phyloP scores from a whole-genome alignment of 371 early-diverging fungal species.

The Mucor irregularis region DNA sequence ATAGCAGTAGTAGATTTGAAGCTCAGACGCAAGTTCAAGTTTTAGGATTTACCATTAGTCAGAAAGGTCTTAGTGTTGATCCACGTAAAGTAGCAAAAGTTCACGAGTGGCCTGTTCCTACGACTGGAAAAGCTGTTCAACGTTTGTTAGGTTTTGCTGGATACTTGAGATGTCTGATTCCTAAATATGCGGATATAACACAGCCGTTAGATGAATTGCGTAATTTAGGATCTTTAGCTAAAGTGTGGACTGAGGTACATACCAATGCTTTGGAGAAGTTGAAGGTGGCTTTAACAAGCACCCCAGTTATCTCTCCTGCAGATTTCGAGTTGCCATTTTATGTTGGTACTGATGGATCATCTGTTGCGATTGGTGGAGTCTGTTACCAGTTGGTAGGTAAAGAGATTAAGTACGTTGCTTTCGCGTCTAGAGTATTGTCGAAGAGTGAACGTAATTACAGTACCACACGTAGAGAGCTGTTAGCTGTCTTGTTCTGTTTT shows the following conservation, averaged over 20 bases:
- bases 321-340: conserved; percentile 24
- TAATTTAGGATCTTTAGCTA: neutral
- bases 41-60: conserved; percentile 14
- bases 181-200: neutral
- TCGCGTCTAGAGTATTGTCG: neutral
- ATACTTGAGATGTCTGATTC: conserved; percentile 18
- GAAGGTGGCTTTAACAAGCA: neutral
- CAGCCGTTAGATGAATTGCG: conserved; percentile 2
- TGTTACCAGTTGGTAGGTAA: neutral
- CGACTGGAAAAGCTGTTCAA: conserved; percentile 15
- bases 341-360: conserved; percentile 35
- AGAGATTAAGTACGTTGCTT: neutral
- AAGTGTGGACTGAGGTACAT: neutral
- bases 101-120: conserved; percentile 6
- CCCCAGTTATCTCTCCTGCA: neutral
- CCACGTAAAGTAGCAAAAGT: conserved; percentile 16
- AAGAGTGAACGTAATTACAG: neutral
- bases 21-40: conserved; percentile 1
- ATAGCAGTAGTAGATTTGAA: no score
- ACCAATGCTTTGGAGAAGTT: neutral
- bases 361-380: neutral
- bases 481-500: conserved; percentile 1
- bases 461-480: neutral
- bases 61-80: conserved; percentile 13
- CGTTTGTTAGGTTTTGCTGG: conserved; percentile 20